Evolutionary conservation across 768 basidiomycete genomes (phyloP).

Genomic region (Austroboletus festivus): DNA sequence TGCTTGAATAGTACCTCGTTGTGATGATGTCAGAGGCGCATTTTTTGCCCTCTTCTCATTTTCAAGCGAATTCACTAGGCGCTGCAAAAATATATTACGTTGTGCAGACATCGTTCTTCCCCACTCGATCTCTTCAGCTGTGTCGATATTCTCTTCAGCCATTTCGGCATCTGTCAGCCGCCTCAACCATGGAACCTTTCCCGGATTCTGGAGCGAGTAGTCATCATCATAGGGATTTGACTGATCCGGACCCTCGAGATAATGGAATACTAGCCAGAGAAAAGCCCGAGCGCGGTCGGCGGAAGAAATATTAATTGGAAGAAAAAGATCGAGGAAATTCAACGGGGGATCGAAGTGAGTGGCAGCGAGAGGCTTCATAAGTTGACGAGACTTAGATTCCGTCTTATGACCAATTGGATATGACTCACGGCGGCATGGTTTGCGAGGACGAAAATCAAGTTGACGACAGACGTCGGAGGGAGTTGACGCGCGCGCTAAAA

Average conservation of each 20-base stretch:
- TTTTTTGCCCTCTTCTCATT: conserved; percentile 48
- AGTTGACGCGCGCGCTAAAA: conserved; percentile 52
- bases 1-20: conserved; percentile 20
- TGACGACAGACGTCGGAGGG: conserved; percentile 84
- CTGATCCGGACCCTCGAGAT: conserved; percentile 62
- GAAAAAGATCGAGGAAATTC: conserved; percentile 83
- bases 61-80: conserved; percentile 57
- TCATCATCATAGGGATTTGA: conserved; percentile 78
- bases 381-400: conserved; percentile 9
- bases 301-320: conserved; percentile 71
- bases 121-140: conserved; percentile 72
- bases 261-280: conserved; percentile 80
- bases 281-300: conserved; percentile 73
- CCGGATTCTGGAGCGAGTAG: conserved; percentile 51
- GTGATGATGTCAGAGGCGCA: conserved; percentile 29
- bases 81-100: conserved; percentile 68
- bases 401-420: not conserved
- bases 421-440: conserved; percentile 70
- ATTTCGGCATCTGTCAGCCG: conserved; percentile 54
- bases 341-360: conserved; percentile 72
- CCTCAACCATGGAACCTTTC: conserved; percentile 63
- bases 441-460: conserved; percentile 79
- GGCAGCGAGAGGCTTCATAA: conserved; percentile 50
- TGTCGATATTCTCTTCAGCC: conserved; percentile 72
- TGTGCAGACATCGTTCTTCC: conserved; percentile 70